Base-by-base conservation (phyloP, 306 rosid genomes). In the Vicia faba region DNA sequence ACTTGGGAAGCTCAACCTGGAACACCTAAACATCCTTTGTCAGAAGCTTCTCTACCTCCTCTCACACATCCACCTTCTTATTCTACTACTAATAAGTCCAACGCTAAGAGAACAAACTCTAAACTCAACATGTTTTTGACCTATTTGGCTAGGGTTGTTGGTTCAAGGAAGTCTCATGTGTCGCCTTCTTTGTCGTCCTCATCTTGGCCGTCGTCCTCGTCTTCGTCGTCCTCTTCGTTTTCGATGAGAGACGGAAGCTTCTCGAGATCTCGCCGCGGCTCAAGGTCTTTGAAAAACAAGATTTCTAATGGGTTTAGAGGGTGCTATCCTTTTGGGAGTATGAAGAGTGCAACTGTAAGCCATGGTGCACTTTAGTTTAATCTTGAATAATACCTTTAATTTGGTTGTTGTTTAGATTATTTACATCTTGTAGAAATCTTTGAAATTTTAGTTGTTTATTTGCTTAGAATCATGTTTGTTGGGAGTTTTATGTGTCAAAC, bases 1-100 rank as follows among this genome's bases (percentile, higher is more conserved):
- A 61, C 50, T 19, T 80, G 84, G 84, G 84, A 80, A 26, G 73
- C 70, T 60, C 84, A 80, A 11, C 84, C 84, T 3, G 84, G 84
- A 5, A 80, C 84, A 26, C 84, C 84, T 7, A 80, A 80, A 8
- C 84, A 75, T 70, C 78, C 78, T 3, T 45, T 80, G 53, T 80
- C 78, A 4, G 46, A 71, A 1, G 51, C 44, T 3, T 70, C 78
- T 36, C 36, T 80, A n/a, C 80, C 78, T 35, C 84, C 84, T 6
- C 84, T 80, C 2, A 75, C 84, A 35, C 84, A 78, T 3, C 84
- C 84, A 57, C 84, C 84, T 65, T 80, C 84, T 1, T 66, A 65
- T 75, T 80, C 48, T 38, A 66, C 75, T 9, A 59, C 13, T 11
- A 51, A 26, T 12, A 69, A 41, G 14, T 74, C 72, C 35, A 62